A percentile compares a stretch with the other conserved stretches of the same genome.
Evolutionary conservation across 306 rosid genomes (phyloP).

Genomic region (Alnus rubra): DNA sequence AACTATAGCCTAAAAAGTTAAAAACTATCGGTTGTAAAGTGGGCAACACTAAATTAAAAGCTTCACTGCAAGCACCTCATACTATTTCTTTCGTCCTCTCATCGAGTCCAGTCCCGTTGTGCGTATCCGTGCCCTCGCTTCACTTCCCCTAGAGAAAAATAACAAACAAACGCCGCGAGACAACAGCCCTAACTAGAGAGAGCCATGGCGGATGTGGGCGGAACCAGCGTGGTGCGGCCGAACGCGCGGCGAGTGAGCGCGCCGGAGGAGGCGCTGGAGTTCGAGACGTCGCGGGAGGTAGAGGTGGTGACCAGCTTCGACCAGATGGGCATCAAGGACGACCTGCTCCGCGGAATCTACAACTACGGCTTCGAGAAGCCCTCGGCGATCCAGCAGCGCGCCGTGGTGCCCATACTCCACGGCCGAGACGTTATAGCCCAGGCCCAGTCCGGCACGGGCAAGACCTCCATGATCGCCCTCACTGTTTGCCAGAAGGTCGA

Average conservation of each 20-base stretch:
- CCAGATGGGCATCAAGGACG: conserved; percentile 91
- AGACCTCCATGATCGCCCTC: conserved; percentile 95
- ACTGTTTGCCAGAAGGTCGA: conserved; percentile 92
- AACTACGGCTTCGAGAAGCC: conserved; percentile 95
- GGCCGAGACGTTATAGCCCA: conserved; percentile 98
- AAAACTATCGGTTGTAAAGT: no score
- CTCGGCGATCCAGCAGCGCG: conserved; percentile 96
- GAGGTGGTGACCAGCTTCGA: conserved; percentile 81
- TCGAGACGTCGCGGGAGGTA: conserved; percentile 82
- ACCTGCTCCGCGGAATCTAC: conserved; percentile 86
- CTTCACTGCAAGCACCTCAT: not conserved
- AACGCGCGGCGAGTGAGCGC: conserved; percentile 54
- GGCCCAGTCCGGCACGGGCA: conserved; percentile 99
- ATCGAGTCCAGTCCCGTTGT: not conserved
- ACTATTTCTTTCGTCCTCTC: not conserved
- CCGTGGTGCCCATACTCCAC: conserved; percentile 83
- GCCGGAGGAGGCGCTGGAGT: conserved; percentile 71
- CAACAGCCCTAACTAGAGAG: not conserved
- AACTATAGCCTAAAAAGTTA: no score
- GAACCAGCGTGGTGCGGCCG: conserved; percentile 71
- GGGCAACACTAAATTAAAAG: no score
- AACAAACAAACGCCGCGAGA: no score
- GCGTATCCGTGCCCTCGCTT: not conserved
- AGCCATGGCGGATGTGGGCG: conserved; percentile 49
- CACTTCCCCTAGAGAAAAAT: not conserved